Base-by-base conservation (phyloP, 345 rosid species). In the Tarenaya hassleriana region DNA sequence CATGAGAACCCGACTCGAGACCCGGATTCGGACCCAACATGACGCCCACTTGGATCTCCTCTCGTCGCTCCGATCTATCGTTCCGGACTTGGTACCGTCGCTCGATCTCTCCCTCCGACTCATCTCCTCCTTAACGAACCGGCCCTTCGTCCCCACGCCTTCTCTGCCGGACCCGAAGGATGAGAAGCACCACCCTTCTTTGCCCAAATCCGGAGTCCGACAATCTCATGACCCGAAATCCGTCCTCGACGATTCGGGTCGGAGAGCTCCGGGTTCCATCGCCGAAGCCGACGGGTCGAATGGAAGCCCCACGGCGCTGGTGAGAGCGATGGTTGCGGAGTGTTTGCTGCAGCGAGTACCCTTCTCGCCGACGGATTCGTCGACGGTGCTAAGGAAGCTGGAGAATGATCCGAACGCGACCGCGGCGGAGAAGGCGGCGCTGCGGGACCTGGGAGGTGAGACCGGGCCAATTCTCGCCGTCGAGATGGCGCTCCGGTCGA, bases 271-370 rank as follows among this genome's bases (percentile, higher is more conserved):
- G 8, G 40, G 63, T 24, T 42, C 63, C 0, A 54, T 11, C 5
- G 37, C 66, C 37, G 61, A 57, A 29, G 54, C 58, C 16, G 65
- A 57, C 41, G 50, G 89, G 59, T 54, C 66, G n/a, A 66, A 67
- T n/a, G 81, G 80, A 51, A 81, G 71, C 50, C 85, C 94, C 10
- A 60, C 83, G 71, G 66, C 76, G 3, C 66, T 76, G 8, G 94
- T 86, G 43, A 69, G 97, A 71, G 87, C 88, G 1, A 75, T 80
- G 87, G 99, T 94, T n/a, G 95, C 99, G 0, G 86, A 71, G 17
- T 80, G 91, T 59, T 70, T 94, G 68, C 68, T 86, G 58, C 91
- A 80, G 63, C 62, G 94, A 60, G 95, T 80, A 10, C 97, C 97
- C 0, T 92, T 78, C 67, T 64, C 75, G 2, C 63, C 87, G 7